Base-by-base conservation (phyloP, 1,284 basidiomycete species). In the Ustilago sp. region DNA sequence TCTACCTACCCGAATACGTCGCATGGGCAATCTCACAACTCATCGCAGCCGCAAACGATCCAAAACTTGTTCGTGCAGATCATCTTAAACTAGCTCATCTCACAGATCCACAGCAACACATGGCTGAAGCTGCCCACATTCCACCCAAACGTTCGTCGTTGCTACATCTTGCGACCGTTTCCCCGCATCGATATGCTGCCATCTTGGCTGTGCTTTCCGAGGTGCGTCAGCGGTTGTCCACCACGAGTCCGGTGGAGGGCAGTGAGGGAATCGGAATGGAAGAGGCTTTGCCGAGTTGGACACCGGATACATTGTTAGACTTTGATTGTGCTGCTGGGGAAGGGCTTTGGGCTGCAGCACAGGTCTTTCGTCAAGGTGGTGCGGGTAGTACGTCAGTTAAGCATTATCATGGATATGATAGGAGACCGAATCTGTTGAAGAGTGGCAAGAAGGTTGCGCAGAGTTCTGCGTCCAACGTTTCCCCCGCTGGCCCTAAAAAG, bases 271-370 rank as follows among this genome's bases (percentile, higher is more conserved):
- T 38, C 32, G 0, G 13, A 32, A 9, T 63, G 34, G 60, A 62
- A 1, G 39, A 52, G 31, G 63, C 52, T 4, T 23, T 74, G 45
- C 54, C 62, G 3, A 45, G 59, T 5, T 83, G 83, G 83, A 43
- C 51, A 15, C 82, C 82, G 8, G 43, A 68, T 7, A 69, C 68
- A 2, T 63, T 85, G 32, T 45, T 81, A 15, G 83, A 85, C 45
- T 80, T 68, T 43, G 73, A 75, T 53, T 74, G 75, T 52, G 74
- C 79, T 9, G 73, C 78, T 1, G 79, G 70, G 2, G 83, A 84
- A 54, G 83, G 77, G 8, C 74, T 83, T 6, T 85, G 83, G 83
- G 83, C 83, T 5, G 76, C 78, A 12, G 74, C 68, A 0, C 58
- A 74, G 31, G 81, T 80, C 12, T 85, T 84, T 17, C 13, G 61